Evolutionary conservation across 2,329 filamentous ascomycete species (phyloP).

Genomic region (Dryadomyces quercivorus): DNA sequence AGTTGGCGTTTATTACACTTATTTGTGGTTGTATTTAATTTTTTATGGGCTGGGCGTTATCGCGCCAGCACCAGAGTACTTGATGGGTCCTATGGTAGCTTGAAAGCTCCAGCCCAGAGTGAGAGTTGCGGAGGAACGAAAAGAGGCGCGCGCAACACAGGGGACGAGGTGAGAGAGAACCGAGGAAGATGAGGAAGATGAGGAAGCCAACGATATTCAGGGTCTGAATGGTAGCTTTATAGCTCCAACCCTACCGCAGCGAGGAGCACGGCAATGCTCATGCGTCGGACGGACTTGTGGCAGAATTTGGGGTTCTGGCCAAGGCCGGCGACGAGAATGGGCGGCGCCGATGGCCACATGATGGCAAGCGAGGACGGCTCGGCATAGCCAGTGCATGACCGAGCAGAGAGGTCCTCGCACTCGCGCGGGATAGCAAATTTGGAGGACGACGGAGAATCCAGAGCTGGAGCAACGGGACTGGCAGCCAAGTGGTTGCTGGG

Average conservation of each 20-base stretch:
- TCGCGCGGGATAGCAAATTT: background rate
- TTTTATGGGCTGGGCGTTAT: slow-evolving; percentile 12
- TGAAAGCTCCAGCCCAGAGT: slow-evolving; percentile 50
- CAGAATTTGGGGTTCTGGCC: background rate
- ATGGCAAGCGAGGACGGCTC: background rate
- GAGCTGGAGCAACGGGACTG: background rate
- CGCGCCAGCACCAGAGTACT: slow-evolving; percentile 13
- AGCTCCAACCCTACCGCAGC: slow-evolving; percentile 29
- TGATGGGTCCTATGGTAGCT: slow-evolving; percentile 46
- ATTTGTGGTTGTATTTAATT: slow-evolving; percentile 14
- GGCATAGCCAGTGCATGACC: slow-evolving; percentile 6
- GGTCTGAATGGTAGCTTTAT: slow-evolving; percentile 37
- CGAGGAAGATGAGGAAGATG: no score
- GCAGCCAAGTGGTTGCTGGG: slow-evolving; percentile 2
- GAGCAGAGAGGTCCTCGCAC: background rate
- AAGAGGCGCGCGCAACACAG: background rate
- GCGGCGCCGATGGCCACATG: background rate
- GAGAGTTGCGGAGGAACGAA: slow-evolving; percentile 5
- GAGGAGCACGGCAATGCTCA: background rate
- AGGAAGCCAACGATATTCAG: slow-evolving; percentile 17
- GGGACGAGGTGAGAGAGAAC: slow-evolving; percentile 7
- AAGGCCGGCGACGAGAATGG: background rate
- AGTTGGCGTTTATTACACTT: slow-evolving; percentile 19
- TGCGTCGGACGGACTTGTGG: background rate
- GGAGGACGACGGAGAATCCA: background rate